These are phyloP conservation scores for Pythium sp. DNA, from an alignment of 352 stramenopile genomes.

Conservation along the genomic window DNA sequence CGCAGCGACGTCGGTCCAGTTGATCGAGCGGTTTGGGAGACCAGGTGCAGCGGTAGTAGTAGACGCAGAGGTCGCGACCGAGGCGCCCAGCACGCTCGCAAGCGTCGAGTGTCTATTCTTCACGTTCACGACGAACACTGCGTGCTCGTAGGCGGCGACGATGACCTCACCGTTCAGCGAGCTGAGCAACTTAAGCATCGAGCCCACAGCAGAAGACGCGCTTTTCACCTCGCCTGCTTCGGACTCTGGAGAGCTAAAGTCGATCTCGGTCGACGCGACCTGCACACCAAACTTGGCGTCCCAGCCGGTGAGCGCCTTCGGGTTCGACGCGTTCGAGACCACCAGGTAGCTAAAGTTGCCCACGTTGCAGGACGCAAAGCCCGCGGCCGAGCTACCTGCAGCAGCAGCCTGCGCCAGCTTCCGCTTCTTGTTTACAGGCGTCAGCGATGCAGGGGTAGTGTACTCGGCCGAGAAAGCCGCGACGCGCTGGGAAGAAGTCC, in stretches of 20 bases:
- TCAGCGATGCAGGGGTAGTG: conserved; percentile 18
- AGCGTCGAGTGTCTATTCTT: conserved; percentile 73
- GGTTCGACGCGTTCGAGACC: conserved; percentile 30
- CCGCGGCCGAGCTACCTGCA: conserved; percentile 2
- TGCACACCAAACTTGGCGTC: conserved; percentile 76
- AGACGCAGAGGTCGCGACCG: background rate
- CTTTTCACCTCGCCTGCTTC: conserved; percentile 23
- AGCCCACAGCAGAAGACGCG: conserved; percentile 25
- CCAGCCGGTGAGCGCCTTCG: conserved; percentile 52
- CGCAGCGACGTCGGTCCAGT: conserved; percentile 41
- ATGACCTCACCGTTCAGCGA: conserved; percentile 56
- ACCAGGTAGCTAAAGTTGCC: conserved; percentile 62
- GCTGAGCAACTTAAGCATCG: conserved; percentile 46
- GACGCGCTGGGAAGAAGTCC: conserved; percentile 40
- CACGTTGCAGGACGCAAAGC: conserved; percentile 38
- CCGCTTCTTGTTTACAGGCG: conserved; percentile 54
- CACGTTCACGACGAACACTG: conserved; percentile 62
- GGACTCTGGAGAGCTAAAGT: conserved; percentile 22
- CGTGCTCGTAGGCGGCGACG: conserved; percentile 59
- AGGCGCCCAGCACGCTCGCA: conserved; percentile 61
- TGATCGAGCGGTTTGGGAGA: conserved; percentile 41
- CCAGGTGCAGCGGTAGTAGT: conserved; percentile 18
- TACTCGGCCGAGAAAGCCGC: conserved; percentile 27
- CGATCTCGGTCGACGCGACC: conserved; percentile 49
- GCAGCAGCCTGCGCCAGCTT: conserved; percentile 37